A percentile compares a stretch with the other conserved stretches of the same genome.
Conservation (phyloP, 2,329 filamentous ascomycete species). For the Fusarium avenaceum region DNA sequence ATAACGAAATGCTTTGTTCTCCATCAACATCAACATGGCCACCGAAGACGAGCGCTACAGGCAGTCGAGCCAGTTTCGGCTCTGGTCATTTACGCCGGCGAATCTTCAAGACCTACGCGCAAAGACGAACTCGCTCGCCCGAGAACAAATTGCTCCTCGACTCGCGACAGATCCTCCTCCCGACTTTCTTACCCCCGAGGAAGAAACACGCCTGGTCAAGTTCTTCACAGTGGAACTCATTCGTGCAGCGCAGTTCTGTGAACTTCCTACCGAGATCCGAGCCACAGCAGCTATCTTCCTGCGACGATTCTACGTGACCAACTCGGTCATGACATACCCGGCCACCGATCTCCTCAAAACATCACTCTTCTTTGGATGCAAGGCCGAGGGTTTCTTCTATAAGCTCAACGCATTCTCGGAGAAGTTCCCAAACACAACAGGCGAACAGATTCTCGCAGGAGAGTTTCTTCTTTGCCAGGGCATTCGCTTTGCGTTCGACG, state of each 20-base stretch:
- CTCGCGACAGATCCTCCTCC: slow-evolving; percentile 70
- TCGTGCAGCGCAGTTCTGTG: slow-evolving; percentile 67
- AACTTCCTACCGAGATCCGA: slow-evolving; percentile 65
- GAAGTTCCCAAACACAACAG: slow-evolving; percentile 76
- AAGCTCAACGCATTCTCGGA: slow-evolving; percentile 74
- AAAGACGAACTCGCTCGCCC: slow-evolving; percentile 83
- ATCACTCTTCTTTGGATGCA: slow-evolving; percentile 91
- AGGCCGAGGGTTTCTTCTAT: slow-evolving; percentile 88
- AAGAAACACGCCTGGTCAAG: slow-evolving; percentile 84
- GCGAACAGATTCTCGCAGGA: slow-evolving; percentile 87
- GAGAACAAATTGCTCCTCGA: slow-evolving; percentile 69
- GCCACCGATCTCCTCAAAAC: slow-evolving; percentile 91
- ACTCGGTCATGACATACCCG: slow-evolving; percentile 96
- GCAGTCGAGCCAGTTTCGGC: slow-evolving; percentile 87
- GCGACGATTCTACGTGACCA: slow-evolving; percentile 94
- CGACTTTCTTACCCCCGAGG: slow-evolving; percentile 85
- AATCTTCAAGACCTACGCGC: slow-evolving; percentile 78
- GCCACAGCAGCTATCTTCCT: slow-evolving; percentile 88
- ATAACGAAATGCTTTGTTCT: slow-evolving; percentile 7
- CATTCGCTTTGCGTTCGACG: slow-evolving; percentile 92
- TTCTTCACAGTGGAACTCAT: slow-evolving; percentile 77
- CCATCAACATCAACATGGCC: slow-evolving; percentile 65
- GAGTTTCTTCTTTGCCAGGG: slow-evolving; percentile 95
- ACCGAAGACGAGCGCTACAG: slow-evolving; percentile 94
- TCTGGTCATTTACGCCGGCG: slow-evolving; percentile 90